These are phyloP conservation scores for Cucumis hystrix DNA, from an alignment of 306 rosid genomes.

Conservation along the genomic window DNA sequence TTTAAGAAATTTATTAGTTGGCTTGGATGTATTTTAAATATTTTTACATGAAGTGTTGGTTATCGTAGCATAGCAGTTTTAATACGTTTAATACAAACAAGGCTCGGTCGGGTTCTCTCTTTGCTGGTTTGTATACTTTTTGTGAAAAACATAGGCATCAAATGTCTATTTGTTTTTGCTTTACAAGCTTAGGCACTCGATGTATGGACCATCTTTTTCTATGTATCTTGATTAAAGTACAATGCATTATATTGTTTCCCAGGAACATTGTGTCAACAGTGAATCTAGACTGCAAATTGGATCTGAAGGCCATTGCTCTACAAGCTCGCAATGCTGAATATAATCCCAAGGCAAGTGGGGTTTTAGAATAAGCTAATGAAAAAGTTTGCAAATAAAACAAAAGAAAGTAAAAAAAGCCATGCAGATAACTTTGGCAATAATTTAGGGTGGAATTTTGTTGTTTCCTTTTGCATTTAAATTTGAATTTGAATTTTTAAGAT, in stretches of 20 bases:
- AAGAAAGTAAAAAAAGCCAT: neutral
- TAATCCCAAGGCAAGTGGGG: conserved; percentile 73
- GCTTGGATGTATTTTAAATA: neutral
- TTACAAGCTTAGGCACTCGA: neutral
- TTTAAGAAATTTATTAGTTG: no score
- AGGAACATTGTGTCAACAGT: conserved; percentile 95
- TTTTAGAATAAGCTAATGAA: neutral
- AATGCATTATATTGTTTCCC: conserved; percentile 3
- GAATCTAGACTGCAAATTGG: conserved; percentile 85
- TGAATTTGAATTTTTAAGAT: neutral
- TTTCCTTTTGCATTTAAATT: neutral
- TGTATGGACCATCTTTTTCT: neutral
- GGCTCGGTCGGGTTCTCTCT: neutral
- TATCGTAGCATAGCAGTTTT: neutral
- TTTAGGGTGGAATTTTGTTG: neutral
- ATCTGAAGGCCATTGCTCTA: conserved; percentile 79
- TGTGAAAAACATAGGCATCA: neutral
- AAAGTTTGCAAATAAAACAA: neutral
- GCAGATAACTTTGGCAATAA: neutral
- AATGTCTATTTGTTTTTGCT: neutral
- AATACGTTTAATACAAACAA: neutral
- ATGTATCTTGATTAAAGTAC: neutral
- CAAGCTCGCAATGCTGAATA: conserved; percentile 96
- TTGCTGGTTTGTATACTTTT: neutral
- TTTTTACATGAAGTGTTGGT: neutral